Evolutionary conservation across 371 early-diverging fungal genomes (phyloP), one percentile per base, ranked within the genome.

Genomic region (Syncephalis plumigaleata): DNA sequence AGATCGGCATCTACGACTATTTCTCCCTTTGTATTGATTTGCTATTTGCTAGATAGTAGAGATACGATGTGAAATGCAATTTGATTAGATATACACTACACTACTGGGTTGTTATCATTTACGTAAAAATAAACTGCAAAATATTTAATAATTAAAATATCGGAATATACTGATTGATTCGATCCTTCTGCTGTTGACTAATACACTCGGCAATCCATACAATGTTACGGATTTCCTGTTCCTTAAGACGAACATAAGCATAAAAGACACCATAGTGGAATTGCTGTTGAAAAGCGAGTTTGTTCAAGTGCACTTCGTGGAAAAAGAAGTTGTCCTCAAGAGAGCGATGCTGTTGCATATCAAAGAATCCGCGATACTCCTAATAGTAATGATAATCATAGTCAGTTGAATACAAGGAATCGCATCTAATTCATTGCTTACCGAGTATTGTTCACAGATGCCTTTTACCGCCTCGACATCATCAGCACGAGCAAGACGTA

Each of bases 171-270:
- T 81, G 87, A 67, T 75, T 78, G 65, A 96, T 89, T 56, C 85
- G 72, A 47, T 92, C 92, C 71, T 85, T 91, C 56, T 95, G 91
- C 49, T 90, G 83, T 68, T 97, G 98, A 26, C 89, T 76, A 59
- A 99, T 93, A 66, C 99, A 99, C 67, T 99, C 99, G 23, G 95
- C 86, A 52, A 99, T 93, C 97, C 98, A 98, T 44, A 97, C 84
- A 60, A 99, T 88, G 67, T 97, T 99, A 51, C 97, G 77, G 46
- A 99, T 87, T 68, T 98, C 98, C 60, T 98, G 97, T 61, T 99
- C 99, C 76, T 95, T 97, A 47, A 99, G 71, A 63, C 87, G 89
- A 47, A 98, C 68, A n/a, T 85, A 98, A 15, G 92, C 70, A 64
- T 91, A 99, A 54, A 94, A 98, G n/a, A 90, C 75, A 38, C 87